Evolutionary conservation across 352 stramenopile genomes (phyloP).

Genomic region (Pythium phragmitis): DNA sequence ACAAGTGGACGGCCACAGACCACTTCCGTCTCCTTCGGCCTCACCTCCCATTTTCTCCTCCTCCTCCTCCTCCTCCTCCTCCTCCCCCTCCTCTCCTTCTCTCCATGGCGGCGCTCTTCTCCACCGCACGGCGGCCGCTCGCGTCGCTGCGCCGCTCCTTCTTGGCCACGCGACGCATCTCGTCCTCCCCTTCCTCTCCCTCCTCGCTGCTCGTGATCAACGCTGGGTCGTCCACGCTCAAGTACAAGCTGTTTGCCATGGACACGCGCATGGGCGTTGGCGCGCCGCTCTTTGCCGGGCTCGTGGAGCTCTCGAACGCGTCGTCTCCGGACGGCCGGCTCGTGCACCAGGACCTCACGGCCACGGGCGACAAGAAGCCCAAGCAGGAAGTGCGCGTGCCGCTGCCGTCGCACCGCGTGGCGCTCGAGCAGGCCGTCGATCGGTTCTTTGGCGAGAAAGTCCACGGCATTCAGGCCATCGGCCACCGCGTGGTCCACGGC

Average conservation of each 20-base stretch:
- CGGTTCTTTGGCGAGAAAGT: conserved; percentile 60
- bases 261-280: conserved; percentile 34
- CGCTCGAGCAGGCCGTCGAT: conserved; percentile 56
- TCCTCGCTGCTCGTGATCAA: conserved; percentile 66
- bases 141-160: conserved; percentile 21
- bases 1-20: neutral
- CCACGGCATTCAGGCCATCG: conserved; percentile 65
- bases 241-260: conserved; percentile 83
- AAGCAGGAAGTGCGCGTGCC: conserved; percentile 53
- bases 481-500: conserved; percentile 89
- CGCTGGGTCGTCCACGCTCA: conserved; percentile 79
- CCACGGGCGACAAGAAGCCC: conserved; percentile 20
- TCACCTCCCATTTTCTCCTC: neutral
- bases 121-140: neutral
- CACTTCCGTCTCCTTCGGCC: neutral
- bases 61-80: no score
- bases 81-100: neutral
- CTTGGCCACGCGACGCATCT: neutral
- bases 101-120: conserved; percentile 1
- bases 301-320: conserved; percentile 74
- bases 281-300: conserved; percentile 60
- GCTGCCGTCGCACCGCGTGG: conserved; percentile 52
- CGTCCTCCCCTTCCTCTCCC: neutral
- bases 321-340: conserved; percentile 61
- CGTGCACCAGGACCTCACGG: conserved; percentile 59